Percentiles rank a stretch among this genome's conserved stretches.
Evolutionary conservation across 1,284 basidiomycete genomes (phyloP).

Genomic region (Violaceomyces palustris): DNA sequence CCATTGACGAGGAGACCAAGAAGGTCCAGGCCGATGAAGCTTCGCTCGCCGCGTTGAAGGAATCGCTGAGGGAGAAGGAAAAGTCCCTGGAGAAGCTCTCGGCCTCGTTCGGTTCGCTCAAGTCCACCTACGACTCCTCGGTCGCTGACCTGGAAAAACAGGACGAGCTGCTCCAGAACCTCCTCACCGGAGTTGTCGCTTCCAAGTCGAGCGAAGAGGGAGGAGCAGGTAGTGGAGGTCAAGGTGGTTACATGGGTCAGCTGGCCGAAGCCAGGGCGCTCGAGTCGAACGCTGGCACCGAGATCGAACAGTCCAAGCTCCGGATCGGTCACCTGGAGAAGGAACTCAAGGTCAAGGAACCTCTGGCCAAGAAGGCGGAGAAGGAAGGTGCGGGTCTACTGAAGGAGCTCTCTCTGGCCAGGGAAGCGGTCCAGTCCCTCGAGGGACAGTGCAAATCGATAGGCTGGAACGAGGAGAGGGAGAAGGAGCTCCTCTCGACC

Average conservation of each 20-base stretch:
- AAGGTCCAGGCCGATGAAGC: slow-evolving; percentile 62
- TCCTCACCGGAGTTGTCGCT: slow-evolving; percentile 86
- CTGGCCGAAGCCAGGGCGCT: slow-evolving; percentile 79
- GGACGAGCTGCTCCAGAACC: slow-evolving; percentile 91
- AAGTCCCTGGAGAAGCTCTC: slow-evolving; percentile 15
- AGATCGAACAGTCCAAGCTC: slow-evolving; percentile 76
- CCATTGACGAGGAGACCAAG: slow-evolving; percentile 73
- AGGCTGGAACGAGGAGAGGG: slow-evolving; percentile 76
- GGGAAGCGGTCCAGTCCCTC: slow-evolving; percentile 60
- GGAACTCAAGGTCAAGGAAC: slow-evolving; percentile 74
- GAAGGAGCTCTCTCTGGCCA: slow-evolving; percentile 56
- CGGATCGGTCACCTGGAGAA: slow-evolving; percentile 74
- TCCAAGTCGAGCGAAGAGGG: slow-evolving; percentile 59
- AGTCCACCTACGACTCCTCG: slow-evolving; percentile 63
- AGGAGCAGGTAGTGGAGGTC: slow-evolving; percentile 58
- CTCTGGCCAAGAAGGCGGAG: slow-evolving; percentile 76
- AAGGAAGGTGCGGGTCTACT: slow-evolving; percentile 71
- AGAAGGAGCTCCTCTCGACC: slow-evolving; percentile 63
- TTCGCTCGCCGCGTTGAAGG: slow-evolving; percentile 52
- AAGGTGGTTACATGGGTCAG: slow-evolving; percentile 96
- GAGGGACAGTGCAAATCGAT: slow-evolving; percentile 54
- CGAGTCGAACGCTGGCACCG: slow-evolving; percentile 70
- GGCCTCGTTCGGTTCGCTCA: slow-evolving; percentile 54
- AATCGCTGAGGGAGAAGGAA: slow-evolving; percentile 56
- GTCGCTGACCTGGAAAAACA: slow-evolving; percentile 66